Evolutionary conservation across 352 stramenopile genomes (phyloP).

Genomic region (Phytophthora rubi): DNA sequence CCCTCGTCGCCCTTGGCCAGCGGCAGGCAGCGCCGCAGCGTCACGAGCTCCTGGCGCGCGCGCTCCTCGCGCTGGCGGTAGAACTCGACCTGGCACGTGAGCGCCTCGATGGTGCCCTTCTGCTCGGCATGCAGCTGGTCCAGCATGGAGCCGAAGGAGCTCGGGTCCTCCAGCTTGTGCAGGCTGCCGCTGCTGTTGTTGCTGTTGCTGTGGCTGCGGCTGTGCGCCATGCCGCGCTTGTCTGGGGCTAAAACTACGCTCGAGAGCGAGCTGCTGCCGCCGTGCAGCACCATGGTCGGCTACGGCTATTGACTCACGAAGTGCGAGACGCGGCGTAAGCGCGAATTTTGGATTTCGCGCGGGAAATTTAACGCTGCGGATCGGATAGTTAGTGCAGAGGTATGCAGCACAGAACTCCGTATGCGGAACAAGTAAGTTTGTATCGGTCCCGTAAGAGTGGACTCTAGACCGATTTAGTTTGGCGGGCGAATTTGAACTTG

Average conservation of each 20-base stretch:
- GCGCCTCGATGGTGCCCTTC: conserved; percentile 83
- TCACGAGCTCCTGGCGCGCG: conserved; percentile 66
- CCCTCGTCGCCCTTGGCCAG: conserved; percentile 33
- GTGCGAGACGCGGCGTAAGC: conserved; percentile 22
- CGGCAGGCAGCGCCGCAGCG: conserved; percentile 51
- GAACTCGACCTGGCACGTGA: conserved; percentile 80
- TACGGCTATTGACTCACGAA: conserved; percentile 10
- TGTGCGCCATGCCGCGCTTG: conserved; percentile 1
- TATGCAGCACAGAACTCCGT: conserved; percentile 1
- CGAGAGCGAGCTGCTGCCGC: conserved; percentile 41
- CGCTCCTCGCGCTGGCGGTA: conserved; percentile 80
- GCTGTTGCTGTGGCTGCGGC: conserved; percentile 27
- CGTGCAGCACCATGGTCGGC: conserved; percentile 32
- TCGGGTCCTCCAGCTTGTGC: conserved; percentile 47
- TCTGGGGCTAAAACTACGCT: conserved; percentile 7
- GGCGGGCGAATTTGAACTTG: conserved; percentile 24
- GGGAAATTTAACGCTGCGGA: conserved; percentile 14
- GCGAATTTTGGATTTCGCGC: conserved; percentile 19
- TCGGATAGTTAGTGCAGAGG: background rate
- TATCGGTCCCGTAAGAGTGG: background rate
- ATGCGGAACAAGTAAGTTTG: background rate
- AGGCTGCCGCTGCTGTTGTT: conserved; percentile 18
- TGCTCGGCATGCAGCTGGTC: conserved; percentile 83
- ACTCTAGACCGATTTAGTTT: background rate
- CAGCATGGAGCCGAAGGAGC: conserved; percentile 62